Evolutionary conservation across 2,329 filamentous ascomycete genomes (phyloP), one percentile per base, ranked within the genome.

Genomic region (Penicillium sp.): DNA sequence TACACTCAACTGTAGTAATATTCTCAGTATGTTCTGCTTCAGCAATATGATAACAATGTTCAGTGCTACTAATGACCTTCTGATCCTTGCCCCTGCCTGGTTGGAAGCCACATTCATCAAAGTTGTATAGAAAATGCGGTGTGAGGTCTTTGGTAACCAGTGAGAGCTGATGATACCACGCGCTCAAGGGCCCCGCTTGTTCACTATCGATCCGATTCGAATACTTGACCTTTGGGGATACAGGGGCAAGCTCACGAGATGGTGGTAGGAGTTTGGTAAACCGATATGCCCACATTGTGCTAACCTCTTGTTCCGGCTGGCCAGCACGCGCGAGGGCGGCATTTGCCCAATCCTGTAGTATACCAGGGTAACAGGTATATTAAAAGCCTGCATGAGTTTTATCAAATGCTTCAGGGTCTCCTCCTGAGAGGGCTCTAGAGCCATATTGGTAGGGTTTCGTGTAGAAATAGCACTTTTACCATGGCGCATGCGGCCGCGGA

Each of bases 51-150:
- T 17, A 27, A 6, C 15, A 7, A 6, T 6, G 2, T 13, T 27
- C 26, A 6, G 23, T 8, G 20, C 10, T 6, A 27, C 15, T 17
- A 4, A 21, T 32, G 10, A 37, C 26, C 20, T n/a, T 55, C 27
- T 10, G 41, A 34, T 4, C 12, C 17, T 46, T 26, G 15, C 44
- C 41, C 23, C 17, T 15, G 18, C 41, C 26, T n/a, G 48, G 34
- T 23, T 40, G 41, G 21, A 51, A 51, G 15, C 29, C 41, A 42
- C 18, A 41, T 33, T 51, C 42, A 21, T 40, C 49, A 10, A 51
- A 40, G 15, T 41, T 51, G 15, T 46, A 51, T n/a, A 51, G n/a
- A 10, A 51, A n/a, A 7, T 30, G 43, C n/a, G 32, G 7, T 3
- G 48, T n/a, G 9, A 21, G 4, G 23, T 32, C 29, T 26, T 26